Evolutionary conservation across 2,329 filamentous ascomycete genomes (phyloP), one percentile per base, ranked within the genome.

Genomic region (Neobulgaria alba): DNA sequence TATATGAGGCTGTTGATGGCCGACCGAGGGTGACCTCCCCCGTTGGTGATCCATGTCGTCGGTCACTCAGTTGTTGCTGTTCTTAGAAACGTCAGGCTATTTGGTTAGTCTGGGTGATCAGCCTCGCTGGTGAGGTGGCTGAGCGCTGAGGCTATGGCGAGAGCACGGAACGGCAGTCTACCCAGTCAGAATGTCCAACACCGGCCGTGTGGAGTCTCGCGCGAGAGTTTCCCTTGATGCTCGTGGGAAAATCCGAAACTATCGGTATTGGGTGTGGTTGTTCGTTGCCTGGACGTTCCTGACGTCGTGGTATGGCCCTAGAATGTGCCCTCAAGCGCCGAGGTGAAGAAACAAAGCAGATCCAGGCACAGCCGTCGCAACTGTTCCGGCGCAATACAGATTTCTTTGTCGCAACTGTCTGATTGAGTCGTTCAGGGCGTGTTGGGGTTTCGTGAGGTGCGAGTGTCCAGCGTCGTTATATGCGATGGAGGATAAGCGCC

Each of bases 1-100:
- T 80, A 83, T 81, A 79, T 77, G 71, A 67, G 67, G 61, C 59
- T 55, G 60, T 53, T 71, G 71, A 57, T 73, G 70, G 49, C 69
- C 69, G 58, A 68, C 67, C 56, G 79, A 80, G 52, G 72, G 74
- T 53, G 78, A 81, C 58, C 77, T 76, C 59, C 75, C 75, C 60
- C 73, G 67, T 58, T 72, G 69, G 61, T 69, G 66, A 65, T 76
- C 72, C 71, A 75, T 74, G 45, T 42, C 39, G 42, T 44, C 26
- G 34, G 31, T 48, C 44, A 56, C 23, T 12, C 54, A 57, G 55
- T 49, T 54, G 47, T 50, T 63, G 57, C 59, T 64, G 46, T 56
- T 57, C 50, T 56, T 57, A 57, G 56, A 58, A 59, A 45, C 47
- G 35, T 48, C 36, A 52, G 45, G 51, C 46, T 56, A 46, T 46